phyloP scores from a whole-genome alignment of 1,284 basidiomycete genomes.

The Cryptococcus maquisensis region DNA sequence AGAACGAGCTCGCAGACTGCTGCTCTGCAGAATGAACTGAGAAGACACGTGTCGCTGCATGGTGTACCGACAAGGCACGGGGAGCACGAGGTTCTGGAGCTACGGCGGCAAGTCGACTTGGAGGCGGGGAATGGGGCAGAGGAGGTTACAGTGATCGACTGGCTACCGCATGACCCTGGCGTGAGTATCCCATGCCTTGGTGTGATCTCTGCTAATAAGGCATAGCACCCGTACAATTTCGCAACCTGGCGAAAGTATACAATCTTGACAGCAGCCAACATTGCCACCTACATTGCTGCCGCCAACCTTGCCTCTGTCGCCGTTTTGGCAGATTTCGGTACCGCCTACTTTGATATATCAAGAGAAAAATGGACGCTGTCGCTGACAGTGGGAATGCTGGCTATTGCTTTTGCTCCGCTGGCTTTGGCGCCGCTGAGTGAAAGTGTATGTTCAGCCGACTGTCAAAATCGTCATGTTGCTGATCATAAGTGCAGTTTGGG shows the following conservation, averaged over 20 bases:
- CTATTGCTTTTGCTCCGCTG: conserved; percentile 38
- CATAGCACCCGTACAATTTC: conserved; percentile 43
- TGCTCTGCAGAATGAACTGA: conserved; percentile 10
- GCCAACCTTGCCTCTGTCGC: conserved; percentile 27
- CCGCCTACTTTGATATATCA: conserved; percentile 26
- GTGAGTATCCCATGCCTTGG: conserved; percentile 12
- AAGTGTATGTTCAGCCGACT: conserved; percentile 19
- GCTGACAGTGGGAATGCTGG: conserved; percentile 29
- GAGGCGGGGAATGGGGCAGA: conserved; percentile 23
- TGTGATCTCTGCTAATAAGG: neutral
- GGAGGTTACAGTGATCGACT: conserved; percentile 37
- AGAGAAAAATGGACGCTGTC: conserved; percentile 23
- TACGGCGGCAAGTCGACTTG: conserved; percentile 15
- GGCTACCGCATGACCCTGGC: conserved; percentile 32
- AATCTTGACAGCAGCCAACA: conserved; percentile 21
- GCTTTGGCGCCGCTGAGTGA: conserved; percentile 44
- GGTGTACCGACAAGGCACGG: conserved; percentile 3
- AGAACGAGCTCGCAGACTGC: conserved; percentile 6
- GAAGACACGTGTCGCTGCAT: conserved; percentile 15
- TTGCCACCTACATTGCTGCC: conserved; percentile 28
- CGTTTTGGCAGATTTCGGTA: conserved; percentile 27
- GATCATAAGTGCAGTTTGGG: conserved; percentile 20
- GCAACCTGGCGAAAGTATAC: conserved; percentile 22
- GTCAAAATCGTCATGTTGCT: neutral
- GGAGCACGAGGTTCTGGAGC: conserved; percentile 6